phyloP scores from a whole-genome alignment of 345 rosid species.

The Aquilaria malaccensis region DNA sequence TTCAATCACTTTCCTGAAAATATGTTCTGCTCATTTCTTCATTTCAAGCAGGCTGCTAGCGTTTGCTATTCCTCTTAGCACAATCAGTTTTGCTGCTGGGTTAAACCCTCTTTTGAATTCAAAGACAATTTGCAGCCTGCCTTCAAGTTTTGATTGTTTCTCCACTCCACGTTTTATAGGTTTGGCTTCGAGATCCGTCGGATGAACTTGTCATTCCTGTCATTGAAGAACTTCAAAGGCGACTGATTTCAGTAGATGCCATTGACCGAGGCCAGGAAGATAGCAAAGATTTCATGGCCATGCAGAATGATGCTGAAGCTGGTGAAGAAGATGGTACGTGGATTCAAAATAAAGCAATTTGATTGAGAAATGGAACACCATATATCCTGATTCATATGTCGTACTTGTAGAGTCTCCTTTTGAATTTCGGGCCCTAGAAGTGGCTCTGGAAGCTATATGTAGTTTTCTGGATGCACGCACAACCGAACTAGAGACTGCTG shows the following conservation, averaged over 20 bases:
- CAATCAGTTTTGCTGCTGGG: not conserved
- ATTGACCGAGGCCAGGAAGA: conserved; percentile 33
- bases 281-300: conserved; percentile 36
- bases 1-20: too few relatives aligned
- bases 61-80: not conserved
- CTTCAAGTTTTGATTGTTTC: not conserved
- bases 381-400: not conserved
- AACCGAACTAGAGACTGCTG: conserved; percentile 77
- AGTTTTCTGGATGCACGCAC: conserved; percentile 91
- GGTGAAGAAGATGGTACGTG: conserved; percentile 90
- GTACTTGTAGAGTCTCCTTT: conserved; percentile 58
- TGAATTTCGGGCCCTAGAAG: conserved; percentile 88
- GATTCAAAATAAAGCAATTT: not conserved
- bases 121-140: not conserved
- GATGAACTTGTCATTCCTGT: conserved; percentile 84
- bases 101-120: not conserved
- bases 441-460: conserved; percentile 92
- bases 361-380: not conserved
- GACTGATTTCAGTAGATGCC: conserved; percentile 43
- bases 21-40: too few relatives aligned
- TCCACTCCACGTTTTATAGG: conserved; percentile 27
- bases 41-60: too few relatives aligned
- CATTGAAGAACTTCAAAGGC: conserved; percentile 84
- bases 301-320: conserved; percentile 50
- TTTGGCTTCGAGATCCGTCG: conserved; percentile 75